These are phyloP conservation scores for Fusarium albosuccineum DNA, from an alignment of 2,329 filamentous ascomycete species.

Conservation along the genomic window DNA sequence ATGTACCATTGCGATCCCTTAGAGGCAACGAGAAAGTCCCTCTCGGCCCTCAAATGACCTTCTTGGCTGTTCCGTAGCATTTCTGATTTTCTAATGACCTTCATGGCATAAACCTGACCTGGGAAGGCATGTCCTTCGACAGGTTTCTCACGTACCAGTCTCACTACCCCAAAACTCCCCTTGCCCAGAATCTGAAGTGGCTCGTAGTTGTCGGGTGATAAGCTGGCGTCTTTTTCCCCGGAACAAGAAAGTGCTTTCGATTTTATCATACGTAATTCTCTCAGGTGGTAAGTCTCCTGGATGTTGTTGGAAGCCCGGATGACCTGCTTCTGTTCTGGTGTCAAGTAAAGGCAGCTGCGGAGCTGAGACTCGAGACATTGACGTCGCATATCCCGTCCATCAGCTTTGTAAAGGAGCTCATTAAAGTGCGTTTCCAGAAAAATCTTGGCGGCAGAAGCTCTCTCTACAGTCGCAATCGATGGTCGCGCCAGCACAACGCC, in stretches of 20 bases:
- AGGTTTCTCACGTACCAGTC: conserved; percentile 79
- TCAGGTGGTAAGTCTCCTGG: conserved; percentile 80
- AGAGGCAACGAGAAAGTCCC: conserved; percentile 90
- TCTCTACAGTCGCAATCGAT: conserved; percentile 75
- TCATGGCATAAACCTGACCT: conserved; percentile 88
- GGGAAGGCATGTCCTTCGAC: conserved; percentile 46
- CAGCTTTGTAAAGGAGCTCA: conserved; percentile 67
- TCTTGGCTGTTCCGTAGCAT: conserved; percentile 95
- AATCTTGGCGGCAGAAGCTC: conserved; percentile 83
- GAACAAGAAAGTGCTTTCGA: conserved; percentile 60
- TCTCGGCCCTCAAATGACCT: conserved; percentile 89
- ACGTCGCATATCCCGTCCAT: conserved; percentile 47
- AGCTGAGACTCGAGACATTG: conserved; percentile 64
- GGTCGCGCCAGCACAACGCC: conserved; percentile 45
- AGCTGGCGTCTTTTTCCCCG: conserved; percentile 9
- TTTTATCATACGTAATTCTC: conserved; percentile 79
- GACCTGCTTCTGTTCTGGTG: conserved; percentile 66
- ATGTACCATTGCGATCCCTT: conserved; percentile 84
- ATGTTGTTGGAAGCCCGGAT: conserved; percentile 70
- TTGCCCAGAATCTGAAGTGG: conserved; percentile 86
- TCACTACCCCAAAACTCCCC: conserved; percentile 94
- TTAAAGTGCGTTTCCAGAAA: conserved; percentile 90
- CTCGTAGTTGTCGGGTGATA: conserved; percentile 70
- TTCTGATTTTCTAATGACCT: conserved; percentile 92
- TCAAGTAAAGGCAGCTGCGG: conserved; percentile 64